These are phyloP conservation scores for Trichophyton schoenleinii DNA, from an alignment of 2,329 filamentous ascomycete species.

Conservation along the genomic window DNA sequence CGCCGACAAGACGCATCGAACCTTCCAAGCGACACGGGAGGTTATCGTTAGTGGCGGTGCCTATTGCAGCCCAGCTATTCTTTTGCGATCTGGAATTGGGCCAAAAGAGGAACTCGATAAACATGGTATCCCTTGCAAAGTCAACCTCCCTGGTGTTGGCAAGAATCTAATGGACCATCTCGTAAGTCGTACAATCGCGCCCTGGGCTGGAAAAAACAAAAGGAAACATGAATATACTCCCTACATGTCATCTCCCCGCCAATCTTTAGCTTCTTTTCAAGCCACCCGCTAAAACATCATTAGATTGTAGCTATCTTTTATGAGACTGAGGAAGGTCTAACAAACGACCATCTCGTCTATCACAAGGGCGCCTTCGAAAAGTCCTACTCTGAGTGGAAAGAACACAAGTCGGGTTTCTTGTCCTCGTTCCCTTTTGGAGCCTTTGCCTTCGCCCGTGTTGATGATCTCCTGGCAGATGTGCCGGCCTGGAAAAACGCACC, in stretches of 20 bases:
- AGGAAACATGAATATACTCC: neutral
- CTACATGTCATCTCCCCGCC: neutral
- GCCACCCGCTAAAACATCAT: neutral
- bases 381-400: slow-evolving; percentile 44
- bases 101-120: slow-evolving; percentile 20
- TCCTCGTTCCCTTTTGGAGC: slow-evolving; percentile 52
- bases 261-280: neutral
- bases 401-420: slow-evolving; percentile 46
- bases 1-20: slow-evolving; percentile 29
- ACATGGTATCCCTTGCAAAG: slow-evolving; percentile 18
- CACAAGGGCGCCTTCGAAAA: slow-evolving; percentile 41
- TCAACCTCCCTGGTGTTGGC: slow-evolving; percentile 23
- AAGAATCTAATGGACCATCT: slow-evolving; percentile 30
- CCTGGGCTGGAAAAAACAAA: neutral
- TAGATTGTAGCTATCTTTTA: slow-evolving; percentile 50
- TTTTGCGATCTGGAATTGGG: slow-evolving; percentile 41
- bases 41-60: slow-evolving; percentile 39
- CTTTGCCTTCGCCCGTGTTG: slow-evolving; percentile 50
- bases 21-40: slow-evolving; percentile 39
- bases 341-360: slow-evolving; percentile 46
- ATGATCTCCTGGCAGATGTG: slow-evolving; percentile 45
- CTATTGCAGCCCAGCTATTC: slow-evolving; percentile 43
- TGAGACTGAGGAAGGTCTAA: slow-evolving; percentile 42
- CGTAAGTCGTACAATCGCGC: slow-evolving; percentile 26
- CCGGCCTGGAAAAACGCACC: slow-evolving; percentile 43